These are phyloP conservation scores for Cordyceps farinosa DNA, from an alignment of 2,329 filamentous ascomycete species.

Conservation along the genomic window DNA sequence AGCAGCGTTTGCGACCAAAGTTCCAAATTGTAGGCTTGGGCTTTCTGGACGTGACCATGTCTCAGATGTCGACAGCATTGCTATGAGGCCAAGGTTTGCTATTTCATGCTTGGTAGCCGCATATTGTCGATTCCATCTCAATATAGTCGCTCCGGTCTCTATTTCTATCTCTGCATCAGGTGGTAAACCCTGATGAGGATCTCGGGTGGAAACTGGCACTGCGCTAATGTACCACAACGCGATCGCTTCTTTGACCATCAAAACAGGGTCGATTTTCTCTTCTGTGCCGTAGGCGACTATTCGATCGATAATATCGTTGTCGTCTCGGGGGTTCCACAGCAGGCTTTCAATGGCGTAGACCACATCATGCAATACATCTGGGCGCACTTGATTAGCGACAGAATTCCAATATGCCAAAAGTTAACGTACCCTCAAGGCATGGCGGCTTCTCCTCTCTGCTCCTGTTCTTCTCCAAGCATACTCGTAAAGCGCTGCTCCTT, in stretches of 20 bases:
- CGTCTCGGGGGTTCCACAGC: slow-evolving; percentile 1
- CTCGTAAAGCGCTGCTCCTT: slow-evolving; percentile 7
- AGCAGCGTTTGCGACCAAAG: slow-evolving; percentile 1
- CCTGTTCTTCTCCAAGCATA: neutral
- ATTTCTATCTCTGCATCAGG: slow-evolving; percentile 13
- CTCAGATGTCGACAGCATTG: slow-evolving; percentile 25
- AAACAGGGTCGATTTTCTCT: slow-evolving; percentile 12
- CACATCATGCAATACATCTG: slow-evolving; percentile 21
- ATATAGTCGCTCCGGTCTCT: slow-evolving; percentile 9
- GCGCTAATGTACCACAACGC: slow-evolving; percentile 23
- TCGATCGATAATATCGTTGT: slow-evolving; percentile 21
- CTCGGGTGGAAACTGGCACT: slow-evolving; percentile 18
- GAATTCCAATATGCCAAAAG: neutral
- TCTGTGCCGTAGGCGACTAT: slow-evolving; percentile 11
- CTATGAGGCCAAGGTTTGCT: slow-evolving; percentile 26
- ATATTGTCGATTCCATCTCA: slow-evolving; percentile 20
- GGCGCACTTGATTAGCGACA: neutral
- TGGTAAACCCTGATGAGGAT: slow-evolving; percentile 20
- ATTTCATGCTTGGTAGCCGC: slow-evolving; percentile 19
- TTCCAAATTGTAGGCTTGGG: neutral
- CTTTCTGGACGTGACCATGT: neutral
- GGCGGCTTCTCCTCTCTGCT: neutral
- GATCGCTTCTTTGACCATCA: slow-evolving; percentile 20
- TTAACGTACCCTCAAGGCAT: neutral
- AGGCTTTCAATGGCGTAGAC: slow-evolving; percentile 16